Evolutionary conservation across 2,329 filamentous ascomycete species (phyloP).

Genomic region (Geosmithia putterillii): DNA sequence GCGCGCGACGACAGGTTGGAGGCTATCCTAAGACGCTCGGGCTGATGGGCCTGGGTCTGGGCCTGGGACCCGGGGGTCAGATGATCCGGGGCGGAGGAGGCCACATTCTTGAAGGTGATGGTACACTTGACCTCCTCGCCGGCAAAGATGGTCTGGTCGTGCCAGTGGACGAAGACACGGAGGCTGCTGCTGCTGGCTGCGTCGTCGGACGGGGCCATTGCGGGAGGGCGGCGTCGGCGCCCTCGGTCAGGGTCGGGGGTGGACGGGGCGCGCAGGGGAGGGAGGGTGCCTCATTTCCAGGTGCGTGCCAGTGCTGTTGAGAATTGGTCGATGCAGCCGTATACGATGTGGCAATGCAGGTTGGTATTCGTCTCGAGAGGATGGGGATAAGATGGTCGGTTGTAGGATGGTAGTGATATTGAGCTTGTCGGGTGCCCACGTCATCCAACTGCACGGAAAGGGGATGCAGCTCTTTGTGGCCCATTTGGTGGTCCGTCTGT

Average conservation of each 20-base stretch:
- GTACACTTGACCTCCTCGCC: slow-evolving; percentile 93
- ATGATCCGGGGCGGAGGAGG: no score
- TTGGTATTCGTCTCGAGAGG: no score
- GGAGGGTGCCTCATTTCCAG: slow-evolving; percentile 1
- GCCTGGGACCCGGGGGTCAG: no score
- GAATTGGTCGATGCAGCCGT: not conserved
- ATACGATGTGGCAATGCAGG: not conserved
- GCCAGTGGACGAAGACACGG: slow-evolving; percentile 91
- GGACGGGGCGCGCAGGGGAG: not conserved
- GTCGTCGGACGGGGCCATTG: slow-evolving; percentile 34
- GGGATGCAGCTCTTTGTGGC: not conserved
- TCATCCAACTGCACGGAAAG: not conserved
- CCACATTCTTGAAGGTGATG: slow-evolving; percentile 90
- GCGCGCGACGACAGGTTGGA: slow-evolving; percentile 29
- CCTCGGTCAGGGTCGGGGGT: not conserved
- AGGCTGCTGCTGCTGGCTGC: slow-evolving; percentile 64
- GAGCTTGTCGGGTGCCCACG: not conserved
- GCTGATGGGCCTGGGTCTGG: slow-evolving; percentile 11
- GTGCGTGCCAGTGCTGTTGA: not conserved
- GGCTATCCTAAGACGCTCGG: slow-evolving; percentile 23
- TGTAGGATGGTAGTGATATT: no score
- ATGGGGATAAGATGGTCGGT: not conserved
- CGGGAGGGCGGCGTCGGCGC: slow-evolving; percentile 7
- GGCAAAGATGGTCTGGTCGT: slow-evolving; percentile 87
- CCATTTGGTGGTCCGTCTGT: no score